phyloP scores from a whole-genome alignment of 345 rosid genomes.

The Salix purpurea region DNA sequence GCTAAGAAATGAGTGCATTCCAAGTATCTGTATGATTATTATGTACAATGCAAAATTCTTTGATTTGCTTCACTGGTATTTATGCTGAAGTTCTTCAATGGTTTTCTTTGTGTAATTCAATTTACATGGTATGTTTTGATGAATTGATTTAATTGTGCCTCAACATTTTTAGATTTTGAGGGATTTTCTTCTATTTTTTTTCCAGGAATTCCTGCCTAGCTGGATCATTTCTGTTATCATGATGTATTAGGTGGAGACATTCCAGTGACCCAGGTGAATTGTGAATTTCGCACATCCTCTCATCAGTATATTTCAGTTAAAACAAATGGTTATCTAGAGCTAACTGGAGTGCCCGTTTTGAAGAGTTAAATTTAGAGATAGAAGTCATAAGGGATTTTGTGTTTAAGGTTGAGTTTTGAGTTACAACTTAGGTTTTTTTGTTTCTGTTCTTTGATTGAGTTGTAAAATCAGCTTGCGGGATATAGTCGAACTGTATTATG shows the following conservation, averaged over 20 bases:
- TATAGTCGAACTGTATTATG: slow-evolving; percentile 61
- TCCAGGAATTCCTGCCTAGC: slow-evolving; percentile 70
- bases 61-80: not conserved
- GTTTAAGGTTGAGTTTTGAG: slow-evolving; percentile 59
- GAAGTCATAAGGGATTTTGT: slow-evolving; percentile 50
- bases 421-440: slow-evolving; percentile 31
- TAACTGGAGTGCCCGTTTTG: slow-evolving; percentile 55
- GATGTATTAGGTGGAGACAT: slow-evolving; percentile 41
- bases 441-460: slow-evolving; percentile 53
- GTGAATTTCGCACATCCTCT: slow-evolving; percentile 37
- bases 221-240: slow-evolving; percentile 30
- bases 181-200: slow-evolving; percentile 11
- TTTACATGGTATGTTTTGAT: not conserved
- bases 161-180: not conserved
- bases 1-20: not conserved
- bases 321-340: slow-evolving; percentile 54
- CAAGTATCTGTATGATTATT: not conserved
- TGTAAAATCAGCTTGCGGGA: slow-evolving; percentile 69
- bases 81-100: not conserved
- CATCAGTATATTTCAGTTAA: slow-evolving; percentile 35
- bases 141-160: slow-evolving; percentile 2
- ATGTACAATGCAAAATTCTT: not conserved
- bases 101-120: not conserved
- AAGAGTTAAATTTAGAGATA: slow-evolving; percentile 45
- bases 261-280: slow-evolving; percentile 50